Base-by-base conservation (phyloP, 2,329 filamentous ascomycete genomes). In the Cercospora canescens region DNA sequence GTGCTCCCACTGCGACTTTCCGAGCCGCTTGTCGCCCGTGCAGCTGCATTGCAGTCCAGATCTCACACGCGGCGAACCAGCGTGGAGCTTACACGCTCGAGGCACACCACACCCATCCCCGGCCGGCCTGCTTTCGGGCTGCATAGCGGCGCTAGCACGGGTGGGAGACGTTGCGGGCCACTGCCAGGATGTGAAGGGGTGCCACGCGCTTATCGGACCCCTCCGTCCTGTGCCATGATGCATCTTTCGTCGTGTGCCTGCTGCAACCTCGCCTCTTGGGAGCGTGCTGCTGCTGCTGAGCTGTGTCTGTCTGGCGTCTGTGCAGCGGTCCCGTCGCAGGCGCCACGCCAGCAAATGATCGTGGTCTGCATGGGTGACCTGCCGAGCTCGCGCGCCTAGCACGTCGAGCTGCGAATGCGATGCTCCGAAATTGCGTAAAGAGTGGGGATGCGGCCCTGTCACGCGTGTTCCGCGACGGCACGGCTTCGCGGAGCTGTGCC, bases 51-150 rank as follows among this genome's bases (percentile, higher is more conserved):
- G 37, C 58, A n/a, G 26, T 28, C 18, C 34, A 58, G 35, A 26
- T 62, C 52, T 59, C 62, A 68, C 55, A 62, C 60, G 12, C 34
- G 30, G 54, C 66, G 28, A 60, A 67, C 55, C 62, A 63, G 54
- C 50, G 35, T 37, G 39, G 24, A 55, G 50, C 60, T n/a, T 56
- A 26, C 60, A 32, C 34, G 48, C 30, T 32, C 26, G 58, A 28
- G 37, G 45, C 24, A 62, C 45, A 54, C 11, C 21, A 28, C 35
- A 41, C 35, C 32, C 37, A 45, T 50, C 35, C 24, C 41, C 45
- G 41, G 59, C 16, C 59, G 30, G 26, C 30, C 39, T 45, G 28
- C 58, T 62, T n/a, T 24, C 21, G 55, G 54, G 35, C 30, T n/a
- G 21, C 11, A 63, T 26, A 52, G 39, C 62, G 32, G 54, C 62